Evolutionary conservation across 176 grass and related monocot species (phyloP).

Genomic region (Carex cristatella): DNA sequence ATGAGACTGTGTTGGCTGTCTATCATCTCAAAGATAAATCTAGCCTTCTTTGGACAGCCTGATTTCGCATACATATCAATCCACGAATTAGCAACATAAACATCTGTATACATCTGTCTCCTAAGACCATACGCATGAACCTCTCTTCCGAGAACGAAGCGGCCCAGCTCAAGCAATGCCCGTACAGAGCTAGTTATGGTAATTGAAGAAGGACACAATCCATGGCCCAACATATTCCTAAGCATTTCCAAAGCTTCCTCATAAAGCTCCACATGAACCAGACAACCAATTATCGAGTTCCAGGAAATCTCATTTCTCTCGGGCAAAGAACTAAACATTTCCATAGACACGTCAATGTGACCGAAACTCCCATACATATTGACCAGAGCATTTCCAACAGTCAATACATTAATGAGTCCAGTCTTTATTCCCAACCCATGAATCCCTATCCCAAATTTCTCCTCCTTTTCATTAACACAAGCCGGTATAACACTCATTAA

Average conservation of each 20-base stretch:
- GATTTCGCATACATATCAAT: constrained; percentile 91
- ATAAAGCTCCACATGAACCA: constrained; percentile 40
- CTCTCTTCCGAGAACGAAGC: constrained; percentile 47
- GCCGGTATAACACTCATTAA: constrained; percentile 60
- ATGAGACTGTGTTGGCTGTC: constrained; percentile 49
- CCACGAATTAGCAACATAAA: constrained; percentile 70
- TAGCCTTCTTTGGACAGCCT: constrained; percentile 45
- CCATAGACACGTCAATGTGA: constrained; percentile 33
- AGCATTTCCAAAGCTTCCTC: constrained; percentile 40
- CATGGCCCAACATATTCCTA: constrained; percentile 32
- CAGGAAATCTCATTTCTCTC: constrained; percentile 60
- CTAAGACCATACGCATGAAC: constrained; percentile 53
- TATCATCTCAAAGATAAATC: constrained; percentile 50
- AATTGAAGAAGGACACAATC: constrained; percentile 39
- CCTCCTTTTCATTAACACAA: constrained; percentile 34
- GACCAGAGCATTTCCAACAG: constrained; percentile 50
- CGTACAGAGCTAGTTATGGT: constrained; percentile 69
- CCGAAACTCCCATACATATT: constrained; percentile 74
- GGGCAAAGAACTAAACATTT: constrained; percentile 40
- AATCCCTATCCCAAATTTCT: constrained; percentile 47
- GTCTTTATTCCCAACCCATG: constrained; percentile 46
- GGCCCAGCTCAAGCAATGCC: constrained; percentile 63
- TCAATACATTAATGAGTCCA: constrained; percentile 41
- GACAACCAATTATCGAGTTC: constrained; percentile 66
- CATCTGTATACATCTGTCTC: constrained; percentile 41